Percentiles rank a stretch among this genome's conserved stretches.
Evolutionary conservation across 2,329 filamentous ascomycete species (phyloP).

Genomic region (Penicillium italicum): DNA sequence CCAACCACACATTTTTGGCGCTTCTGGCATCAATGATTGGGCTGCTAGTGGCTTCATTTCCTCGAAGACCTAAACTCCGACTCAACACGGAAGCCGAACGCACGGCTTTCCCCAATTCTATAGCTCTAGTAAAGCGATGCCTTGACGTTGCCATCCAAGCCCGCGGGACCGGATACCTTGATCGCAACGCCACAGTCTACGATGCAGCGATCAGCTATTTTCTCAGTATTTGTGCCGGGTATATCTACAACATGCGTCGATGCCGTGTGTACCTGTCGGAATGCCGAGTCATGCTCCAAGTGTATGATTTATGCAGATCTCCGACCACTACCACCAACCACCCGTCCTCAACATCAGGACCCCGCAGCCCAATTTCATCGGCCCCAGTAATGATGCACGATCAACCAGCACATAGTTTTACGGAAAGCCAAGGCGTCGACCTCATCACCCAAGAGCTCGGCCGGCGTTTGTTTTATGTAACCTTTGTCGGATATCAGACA

Average conservation of each 20-base stretch:
- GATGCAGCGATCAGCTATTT: constrained; percentile 47
- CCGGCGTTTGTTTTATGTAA: constrained; percentile 72
- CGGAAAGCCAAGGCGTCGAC: constrained; percentile 23
- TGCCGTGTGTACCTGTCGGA: constrained; percentile 45
- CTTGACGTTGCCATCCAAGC: constrained; percentile 45
- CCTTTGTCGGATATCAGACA: constrained; percentile 72
- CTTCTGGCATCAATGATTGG: constrained; percentile 47
- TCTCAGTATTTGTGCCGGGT: constrained; percentile 40
- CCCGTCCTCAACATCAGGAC: constrained; percentile 11
- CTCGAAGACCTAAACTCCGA: constrained; percentile 42
- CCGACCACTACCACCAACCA: constrained; percentile 12
- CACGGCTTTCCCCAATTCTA: constrained; percentile 42
- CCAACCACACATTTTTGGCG: constrained; percentile 43
- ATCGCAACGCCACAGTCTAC: constrained; percentile 42
- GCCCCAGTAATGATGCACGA: constrained; percentile 24
- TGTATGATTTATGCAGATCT: constrained; percentile 37
- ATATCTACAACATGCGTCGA: constrained; percentile 39
- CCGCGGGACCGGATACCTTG: constrained; percentile 44
- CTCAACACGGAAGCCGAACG: constrained; percentile 39
- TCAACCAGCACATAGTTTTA: constrained; percentile 16
- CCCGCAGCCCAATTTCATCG: constrained; percentile 24
- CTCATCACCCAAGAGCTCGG: constrained; percentile 49
- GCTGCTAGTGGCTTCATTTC: constrained; percentile 44
- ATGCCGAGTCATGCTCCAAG: constrained; percentile 42
- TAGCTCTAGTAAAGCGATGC: constrained; percentile 43